Base-by-base conservation (phyloP, 495 filamentous ascomycete species). In the Daldinia decipiens region DNA sequence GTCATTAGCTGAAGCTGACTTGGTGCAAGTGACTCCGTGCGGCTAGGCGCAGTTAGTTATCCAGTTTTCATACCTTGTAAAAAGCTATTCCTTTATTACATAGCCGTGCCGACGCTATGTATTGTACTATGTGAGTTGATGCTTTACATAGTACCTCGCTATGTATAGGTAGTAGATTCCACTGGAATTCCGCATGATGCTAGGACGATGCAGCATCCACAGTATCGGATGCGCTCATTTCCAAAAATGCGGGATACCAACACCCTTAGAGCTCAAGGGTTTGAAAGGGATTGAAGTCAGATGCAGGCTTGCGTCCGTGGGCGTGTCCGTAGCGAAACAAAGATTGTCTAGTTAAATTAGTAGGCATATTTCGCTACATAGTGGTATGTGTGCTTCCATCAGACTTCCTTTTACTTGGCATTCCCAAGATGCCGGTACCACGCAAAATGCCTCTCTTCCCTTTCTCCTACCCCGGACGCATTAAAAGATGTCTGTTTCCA, bases 351-450 rank as follows among this genome's bases (percentile, higher is more conserved):
- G 34, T 36, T 54, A 54, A 24, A 51, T 51, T 24, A 27, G 17
- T 51, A 51, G 47, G 3, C 47, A 15, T 40, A 5, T 40, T 40
- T 40, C 6, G 31, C 17, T 26, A n/a, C n/a, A n/a, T n/a, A n/a
- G n/a, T n/a, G n/a, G n/a, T n/a, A 38, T 62, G 55, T 58, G 56
- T 62, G 70, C 70, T 73, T 73, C 70, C 32, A 73, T 65, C 59
- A 69, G 38, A 65, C 54, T 72, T 72, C 65, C 70, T 72, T 68
- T 68, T 68, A 40, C 70, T 73, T 73, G 70, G 70, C 70, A 69
- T 73, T 69, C 62, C 70, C 70, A 73, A 73, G 70, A 73, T 69
- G 70, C 34, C 70, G 70, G 70, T 69, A 73, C 61, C 70, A 69
- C 70, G 47, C 34, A 68, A 72, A 65, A 72, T 68, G 56, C 65